These are phyloP conservation scores for Erysimum cheiri DNA, from an alignment of 441 rosid species.

Conservation along the genomic window DNA sequence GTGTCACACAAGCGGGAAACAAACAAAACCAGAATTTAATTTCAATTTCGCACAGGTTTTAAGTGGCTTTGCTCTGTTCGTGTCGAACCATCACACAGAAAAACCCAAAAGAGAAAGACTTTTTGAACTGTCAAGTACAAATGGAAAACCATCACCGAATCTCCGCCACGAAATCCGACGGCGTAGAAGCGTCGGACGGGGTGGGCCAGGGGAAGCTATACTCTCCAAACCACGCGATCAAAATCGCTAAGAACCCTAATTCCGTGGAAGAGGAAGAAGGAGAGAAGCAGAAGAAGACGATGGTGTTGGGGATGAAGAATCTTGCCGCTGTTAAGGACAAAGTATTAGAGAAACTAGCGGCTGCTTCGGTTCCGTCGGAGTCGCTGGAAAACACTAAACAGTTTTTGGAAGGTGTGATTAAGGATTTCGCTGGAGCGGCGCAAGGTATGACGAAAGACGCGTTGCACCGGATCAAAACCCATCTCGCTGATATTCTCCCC, in stretches of 20 bases:
- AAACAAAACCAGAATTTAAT: constrained; percentile 20
- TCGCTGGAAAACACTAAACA: constrained; percentile 51
- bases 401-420: constrained; percentile 52
- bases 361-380: constrained; percentile 53
- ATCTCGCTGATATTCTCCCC: constrained; percentile 48
- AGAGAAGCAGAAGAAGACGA: constrained; percentile 25
- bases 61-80: constrained; percentile 43
- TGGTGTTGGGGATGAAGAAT: constrained; percentile 43
- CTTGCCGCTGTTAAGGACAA: constrained; percentile 51
- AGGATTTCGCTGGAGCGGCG: constrained; percentile 51
- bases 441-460: constrained; percentile 60
- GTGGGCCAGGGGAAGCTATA: constrained; percentile 42
- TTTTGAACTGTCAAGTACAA: not conserved
- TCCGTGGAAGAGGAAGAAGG: not conserved
- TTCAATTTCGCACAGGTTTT: not conserved
- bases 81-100: constrained; percentile 26
- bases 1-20: constrained; percentile 37
- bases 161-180: constrained; percentile 38
- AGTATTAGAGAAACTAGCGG: constrained; percentile 53
- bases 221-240: constrained; percentile 43
- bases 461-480: constrained; percentile 51
- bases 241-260: constrained; percentile 1
- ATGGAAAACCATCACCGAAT: constrained; percentile 18
- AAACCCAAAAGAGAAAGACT: constrained; percentile 11
- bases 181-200: constrained; percentile 20